Base-by-base conservation (phyloP, 208 protist species). In the Wallacemonas sp. region DNA sequence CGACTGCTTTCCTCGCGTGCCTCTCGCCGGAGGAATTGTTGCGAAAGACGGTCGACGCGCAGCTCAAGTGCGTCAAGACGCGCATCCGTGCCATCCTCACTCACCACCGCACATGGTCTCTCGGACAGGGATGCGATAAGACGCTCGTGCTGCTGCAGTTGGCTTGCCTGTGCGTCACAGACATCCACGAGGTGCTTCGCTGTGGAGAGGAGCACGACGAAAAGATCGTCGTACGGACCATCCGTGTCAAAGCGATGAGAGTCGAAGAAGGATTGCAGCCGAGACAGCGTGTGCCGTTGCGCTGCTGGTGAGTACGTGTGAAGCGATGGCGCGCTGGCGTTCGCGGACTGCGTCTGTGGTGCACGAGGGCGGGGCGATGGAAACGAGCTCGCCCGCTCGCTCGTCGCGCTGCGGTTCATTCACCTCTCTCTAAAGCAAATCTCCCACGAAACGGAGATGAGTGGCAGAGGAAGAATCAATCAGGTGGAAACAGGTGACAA, bases 161-260 rank as follows among this genome's bases (percentile, higher is more conserved):
- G 55, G 5, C 21, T 37, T 6, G 38, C 36, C 54, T 65, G 66
- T 0, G 54, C 48, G 3, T 55, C 34, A 54, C 63, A 72, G 45
- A 77, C 50, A 50, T 87, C 79, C 19, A 92, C 75, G 8, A 92
- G 44, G 38, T 89, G 79, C 19, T 79, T 82, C 38, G 71, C 80
- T 1, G 80, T 83, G 19, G 79, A 82, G 29, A 92, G 73, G 2
- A 92, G 57, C 10, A 89, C 79, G 13, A 71, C 74, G 48, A 92
- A 87, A 6, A 92, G 54, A 39, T 92, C 86, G 4, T 74, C 79
- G 60, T 89, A 86, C 3, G 79, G 80, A 17, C 86, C 86, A 37
- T 74, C 67, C 2, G 83, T 87, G 63, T 92, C 86, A 78, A 92
- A 92, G 37, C 57, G 73, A 66, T 89, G 79, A 3, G 72, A 59